Conservation (phyloP, 2,329 filamentous ascomycete genomes). For the Colletotrichum cereale region DNA sequence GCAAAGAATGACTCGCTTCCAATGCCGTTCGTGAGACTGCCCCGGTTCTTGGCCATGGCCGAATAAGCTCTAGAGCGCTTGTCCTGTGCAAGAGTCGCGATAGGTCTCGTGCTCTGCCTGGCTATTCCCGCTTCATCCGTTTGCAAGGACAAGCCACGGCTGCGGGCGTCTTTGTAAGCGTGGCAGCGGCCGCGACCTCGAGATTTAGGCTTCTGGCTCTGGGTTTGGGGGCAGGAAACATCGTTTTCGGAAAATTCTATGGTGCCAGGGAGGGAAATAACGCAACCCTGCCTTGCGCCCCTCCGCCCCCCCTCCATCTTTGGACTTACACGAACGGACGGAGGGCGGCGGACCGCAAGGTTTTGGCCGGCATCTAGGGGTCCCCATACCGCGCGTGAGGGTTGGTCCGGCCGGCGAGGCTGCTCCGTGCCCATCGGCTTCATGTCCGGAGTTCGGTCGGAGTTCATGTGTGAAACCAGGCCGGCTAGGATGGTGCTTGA, state of each 20-base stretch:
- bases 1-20: slow-evolving; percentile 20
- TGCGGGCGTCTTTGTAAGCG: slow-evolving; percentile 30
- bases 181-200: background rate
- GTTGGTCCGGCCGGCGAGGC: slow-evolving; percentile 13
- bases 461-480: slow-evolving; percentile 30
- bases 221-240: slow-evolving; percentile 8
- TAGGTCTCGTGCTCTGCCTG: slow-evolving; percentile 5
- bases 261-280: background rate
- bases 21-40: slow-evolving; percentile 17
- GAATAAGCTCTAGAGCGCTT: background rate
- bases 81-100: background rate
- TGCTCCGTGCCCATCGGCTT: slow-evolving; percentile 32
- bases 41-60: background rate
- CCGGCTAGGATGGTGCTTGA: slow-evolving; percentile 11
- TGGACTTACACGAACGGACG: slow-evolving; percentile 14
- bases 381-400: background rate
- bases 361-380: slow-evolving; percentile 15
- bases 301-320: background rate
- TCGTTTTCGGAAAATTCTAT: slow-evolving; percentile 30
- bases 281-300: background rate
- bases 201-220: slow-evolving; percentile 16
- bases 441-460: slow-evolving; percentile 32
- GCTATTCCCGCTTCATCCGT: slow-evolving; percentile 30
- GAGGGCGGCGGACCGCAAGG: slow-evolving; percentile 2
- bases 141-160: slow-evolving; percentile 21